These are phyloP conservation scores for Knoxdaviesia proteae DNA, from an alignment of 2,329 filamentous ascomycete genomes.

Conservation along the genomic window DNA sequence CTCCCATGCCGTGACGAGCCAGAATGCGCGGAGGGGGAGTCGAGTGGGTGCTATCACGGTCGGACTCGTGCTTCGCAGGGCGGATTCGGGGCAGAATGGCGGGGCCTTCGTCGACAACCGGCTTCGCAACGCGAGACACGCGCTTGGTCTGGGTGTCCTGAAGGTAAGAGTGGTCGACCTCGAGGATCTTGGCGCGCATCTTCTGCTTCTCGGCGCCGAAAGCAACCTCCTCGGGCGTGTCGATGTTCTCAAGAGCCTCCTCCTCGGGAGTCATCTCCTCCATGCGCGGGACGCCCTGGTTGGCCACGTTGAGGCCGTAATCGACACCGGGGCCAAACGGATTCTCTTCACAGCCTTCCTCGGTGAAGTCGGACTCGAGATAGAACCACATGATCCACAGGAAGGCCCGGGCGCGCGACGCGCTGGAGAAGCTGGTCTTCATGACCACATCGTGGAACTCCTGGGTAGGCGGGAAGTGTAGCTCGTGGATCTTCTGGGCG, in stretches of 20 bases:
- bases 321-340: constrained; percentile 63
- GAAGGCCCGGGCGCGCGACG: constrained; percentile 69
- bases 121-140: constrained; percentile 18
- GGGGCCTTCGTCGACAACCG: constrained; percentile 29
- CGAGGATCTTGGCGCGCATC: constrained; percentile 54
- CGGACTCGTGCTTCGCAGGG: constrained; percentile 37
- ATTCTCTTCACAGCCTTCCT: constrained; percentile 72
- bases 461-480: constrained; percentile 65
- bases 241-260: constrained; percentile 50
- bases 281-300: constrained; percentile 49
- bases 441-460: constrained; percentile 97
- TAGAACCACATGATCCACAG: constrained; percentile 99
- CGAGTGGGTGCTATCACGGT: constrained; percentile 22
- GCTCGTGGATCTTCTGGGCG: constrained; percentile 75
- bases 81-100: constrained; percentile 41
- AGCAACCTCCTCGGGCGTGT: constrained; percentile 45
- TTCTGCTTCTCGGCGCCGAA: constrained; percentile 56
- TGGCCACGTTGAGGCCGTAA: constrained; percentile 41
- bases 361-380: constrained; percentile 82
- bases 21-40: constrained; percentile 13
- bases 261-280: constrained; percentile 44
- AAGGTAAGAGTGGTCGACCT: constrained; percentile 51
- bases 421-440: constrained; percentile 64
- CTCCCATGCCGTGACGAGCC: neutral
- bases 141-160: constrained; percentile 39